These are phyloP conservation scores for Penicillium paxilli DNA, from an alignment of 495 filamentous ascomycete species.

Conservation along the genomic window DNA sequence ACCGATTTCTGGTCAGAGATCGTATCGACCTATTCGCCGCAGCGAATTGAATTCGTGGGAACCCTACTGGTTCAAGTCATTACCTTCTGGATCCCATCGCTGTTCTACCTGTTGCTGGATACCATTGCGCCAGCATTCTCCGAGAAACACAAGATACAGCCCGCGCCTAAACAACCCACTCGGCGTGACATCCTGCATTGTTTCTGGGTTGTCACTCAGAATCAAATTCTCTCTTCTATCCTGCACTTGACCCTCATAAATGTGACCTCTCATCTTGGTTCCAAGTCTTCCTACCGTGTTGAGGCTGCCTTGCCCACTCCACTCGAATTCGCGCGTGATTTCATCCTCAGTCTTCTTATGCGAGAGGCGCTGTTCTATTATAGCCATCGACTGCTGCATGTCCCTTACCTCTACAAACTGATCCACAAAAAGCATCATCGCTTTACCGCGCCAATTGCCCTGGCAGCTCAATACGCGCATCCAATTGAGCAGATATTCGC, in stretches of 20 bases:
- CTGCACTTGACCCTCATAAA: conserved; percentile 36
- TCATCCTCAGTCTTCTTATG: conserved; percentile 44
- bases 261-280: conserved; percentile 13
- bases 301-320: conserved; percentile 31
- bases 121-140: conserved; percentile 46
- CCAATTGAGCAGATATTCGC: conserved; percentile 58
- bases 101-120: conserved; percentile 45
- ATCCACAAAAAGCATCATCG: conserved; percentile 60
- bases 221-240: conserved; percentile 44
- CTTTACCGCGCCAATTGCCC: conserved; percentile 58
- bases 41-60: conserved; percentile 44
- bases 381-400: conserved; percentile 55
- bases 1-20: conserved; percentile 27
- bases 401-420: conserved; percentile 42
- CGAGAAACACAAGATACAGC: conserved; percentile 56
- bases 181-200: conserved; percentile 45
- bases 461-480: conserved; percentile 59
- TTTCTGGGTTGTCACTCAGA: conserved; percentile 40
- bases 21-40: conserved; percentile 24
- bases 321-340: conserved; percentile 37
- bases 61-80: conserved; percentile 46
- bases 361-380: conserved; percentile 60
- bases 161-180: conserved; percentile 49
- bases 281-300: conserved; percentile 32
- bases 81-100: conserved; percentile 52